Percentiles rank a stretch among this genome's conserved stretches.
Conservation (phyloP, 2,329 filamentous ascomycete genomes). For the Clarireedia monteithiana region DNA sequence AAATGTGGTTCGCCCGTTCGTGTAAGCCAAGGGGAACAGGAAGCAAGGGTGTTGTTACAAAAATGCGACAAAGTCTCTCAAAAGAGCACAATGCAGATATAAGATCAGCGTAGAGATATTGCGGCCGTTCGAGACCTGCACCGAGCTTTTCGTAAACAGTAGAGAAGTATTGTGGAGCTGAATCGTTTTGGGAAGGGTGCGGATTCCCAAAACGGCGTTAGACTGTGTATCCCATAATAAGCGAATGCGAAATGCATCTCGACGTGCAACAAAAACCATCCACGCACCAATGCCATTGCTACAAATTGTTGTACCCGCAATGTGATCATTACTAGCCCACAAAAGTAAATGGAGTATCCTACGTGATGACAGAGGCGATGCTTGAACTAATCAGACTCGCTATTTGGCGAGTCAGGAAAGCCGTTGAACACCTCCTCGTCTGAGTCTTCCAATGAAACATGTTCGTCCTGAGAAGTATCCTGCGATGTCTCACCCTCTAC, state of each 20-base stretch:
- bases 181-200: too few relatives aligned
- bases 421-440: constrained; percentile 50
- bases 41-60: too few relatives aligned
- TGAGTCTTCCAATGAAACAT: constrained; percentile 31
- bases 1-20: too few relatives aligned
- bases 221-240: background rate
- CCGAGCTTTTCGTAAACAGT: too few relatives aligned
- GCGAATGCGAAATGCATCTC: constrained; percentile 9
- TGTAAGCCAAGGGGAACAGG: too few relatives aligned
- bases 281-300: background rate
- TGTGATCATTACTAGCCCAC: background rate
- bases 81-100: too few relatives aligned
- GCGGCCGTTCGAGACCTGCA: too few relatives aligned
- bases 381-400: constrained; percentile 25
- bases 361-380: background rate
- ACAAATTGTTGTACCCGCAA: background rate
- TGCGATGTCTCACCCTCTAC: constrained; percentile 23
- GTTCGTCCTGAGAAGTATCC: constrained; percentile 22
- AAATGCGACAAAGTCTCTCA: too few relatives aligned
- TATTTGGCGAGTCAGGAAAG: constrained; percentile 38
- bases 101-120: too few relatives aligned
- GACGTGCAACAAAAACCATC: constrained; percentile 7
- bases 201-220: background rate
- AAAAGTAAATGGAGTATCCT: constrained; percentile 5
- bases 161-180: too few relatives aligned